A percentile compares a stretch with the other conserved stretches of the same genome.
These are phyloP conservation scores for Venturia effusa DNA, from an alignment of 2,329 filamentous ascomycete species.

Conservation along the genomic window DNA sequence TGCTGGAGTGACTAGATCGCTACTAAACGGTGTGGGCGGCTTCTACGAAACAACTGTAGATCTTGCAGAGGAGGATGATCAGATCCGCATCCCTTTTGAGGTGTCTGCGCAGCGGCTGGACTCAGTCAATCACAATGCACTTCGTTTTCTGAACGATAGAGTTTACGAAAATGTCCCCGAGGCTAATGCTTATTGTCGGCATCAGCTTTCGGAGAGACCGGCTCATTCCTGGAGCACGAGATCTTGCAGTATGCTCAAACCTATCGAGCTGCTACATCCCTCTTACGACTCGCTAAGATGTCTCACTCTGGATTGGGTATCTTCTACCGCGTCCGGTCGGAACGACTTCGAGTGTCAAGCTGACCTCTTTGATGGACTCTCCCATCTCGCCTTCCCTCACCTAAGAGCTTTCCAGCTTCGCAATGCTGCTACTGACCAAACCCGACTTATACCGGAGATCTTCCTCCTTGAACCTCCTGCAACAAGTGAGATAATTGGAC, in stretches of 20 bases:
- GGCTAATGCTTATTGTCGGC: background rate
- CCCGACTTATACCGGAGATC: conserved; percentile 24
- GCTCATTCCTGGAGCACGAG: background rate
- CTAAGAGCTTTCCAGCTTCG: conserved; percentile 35
- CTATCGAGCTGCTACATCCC: conserved; percentile 13
- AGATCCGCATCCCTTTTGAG: conserved; percentile 2
- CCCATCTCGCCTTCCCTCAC: conserved; percentile 30
- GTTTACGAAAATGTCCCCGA: conserved; percentile 6
- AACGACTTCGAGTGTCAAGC: conserved; percentile 8
- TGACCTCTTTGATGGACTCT: conserved; percentile 20
- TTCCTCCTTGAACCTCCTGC: conserved; percentile 23
- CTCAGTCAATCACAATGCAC: conserved; percentile 15
- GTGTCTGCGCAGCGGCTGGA: conserved; percentile 11
- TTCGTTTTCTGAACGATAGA: conserved; percentile 7
- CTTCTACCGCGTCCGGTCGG: conserved; percentile 12
- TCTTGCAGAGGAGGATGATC: conserved; percentile 13
- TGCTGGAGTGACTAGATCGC: conserved; percentile 13
- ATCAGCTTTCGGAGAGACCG: background rate
- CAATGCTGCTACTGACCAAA: conserved; percentile 30
- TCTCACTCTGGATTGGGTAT: conserved; percentile 26
- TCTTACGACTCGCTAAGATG: conserved; percentile 18
- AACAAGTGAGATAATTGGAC: conserved; percentile 5
- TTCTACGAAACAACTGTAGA: conserved; percentile 22
- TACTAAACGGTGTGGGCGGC: conserved; percentile 17
- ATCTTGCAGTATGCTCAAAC: conserved; percentile 2